phyloP scores from a whole-genome alignment of 208 protist species.

The Leishmania tarentolae region DNA sequence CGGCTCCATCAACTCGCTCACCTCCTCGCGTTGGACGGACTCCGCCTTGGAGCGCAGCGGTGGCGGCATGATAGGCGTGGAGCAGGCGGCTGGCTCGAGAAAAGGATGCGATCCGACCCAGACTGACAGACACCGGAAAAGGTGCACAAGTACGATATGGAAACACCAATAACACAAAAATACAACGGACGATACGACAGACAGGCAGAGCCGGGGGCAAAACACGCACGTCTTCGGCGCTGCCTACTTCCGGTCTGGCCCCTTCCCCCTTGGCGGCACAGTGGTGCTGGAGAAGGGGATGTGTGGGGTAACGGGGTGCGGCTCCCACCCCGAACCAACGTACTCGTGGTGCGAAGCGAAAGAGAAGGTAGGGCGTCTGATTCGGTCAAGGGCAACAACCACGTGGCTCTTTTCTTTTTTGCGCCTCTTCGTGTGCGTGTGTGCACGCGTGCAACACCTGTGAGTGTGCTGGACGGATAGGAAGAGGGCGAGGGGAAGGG shows the following conservation, averaged over 20 bases:
- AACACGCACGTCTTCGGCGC: too few relatives aligned
- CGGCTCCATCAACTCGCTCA: conserved; percentile 13
- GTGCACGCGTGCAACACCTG: neutral
- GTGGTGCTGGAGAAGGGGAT: too few relatives aligned
- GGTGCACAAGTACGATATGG: neutral
- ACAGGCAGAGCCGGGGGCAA: too few relatives aligned
- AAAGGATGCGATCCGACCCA: neutral
- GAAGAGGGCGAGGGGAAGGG: neutral
- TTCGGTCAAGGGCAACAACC: too few relatives aligned
- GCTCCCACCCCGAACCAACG: too few relatives aligned
- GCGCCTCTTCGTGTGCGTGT: neutral
- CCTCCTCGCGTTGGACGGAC: conserved; percentile 16
- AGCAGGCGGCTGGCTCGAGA: neutral
- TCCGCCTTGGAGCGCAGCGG: conserved; percentile 20
- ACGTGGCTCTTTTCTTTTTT: neutral
- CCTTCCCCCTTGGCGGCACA: too few relatives aligned
- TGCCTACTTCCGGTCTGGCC: too few relatives aligned
- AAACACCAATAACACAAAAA: too few relatives aligned
- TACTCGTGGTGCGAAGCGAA: too few relatives aligned
- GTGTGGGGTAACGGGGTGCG: too few relatives aligned
- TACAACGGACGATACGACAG: too few relatives aligned
- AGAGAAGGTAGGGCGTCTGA: neutral
- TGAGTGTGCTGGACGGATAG: neutral
- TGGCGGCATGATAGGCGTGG: conserved; percentile 19
- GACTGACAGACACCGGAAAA: neutral